Percentiles rank a stretch among this genome's conserved stretches.
Evolutionary conservation across 2,329 filamentous ascomycete genomes (phyloP).

Genomic region (Cytospora schulzeri): DNA sequence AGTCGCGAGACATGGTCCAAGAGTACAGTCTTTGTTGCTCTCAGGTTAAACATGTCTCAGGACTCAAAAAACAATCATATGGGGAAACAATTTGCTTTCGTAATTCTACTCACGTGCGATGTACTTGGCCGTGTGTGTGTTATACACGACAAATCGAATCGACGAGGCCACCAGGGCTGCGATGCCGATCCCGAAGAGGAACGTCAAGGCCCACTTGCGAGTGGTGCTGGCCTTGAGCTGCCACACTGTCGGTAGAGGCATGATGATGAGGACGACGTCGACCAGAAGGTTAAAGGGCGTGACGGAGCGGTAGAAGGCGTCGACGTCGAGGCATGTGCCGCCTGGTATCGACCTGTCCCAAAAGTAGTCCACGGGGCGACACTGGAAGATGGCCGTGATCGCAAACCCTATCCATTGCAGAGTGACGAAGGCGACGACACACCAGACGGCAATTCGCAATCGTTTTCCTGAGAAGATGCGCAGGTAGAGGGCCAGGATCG

Average conservation of each 20-base stretch:
- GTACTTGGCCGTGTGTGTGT: conserved; percentile 16
- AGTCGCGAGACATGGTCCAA: no score
- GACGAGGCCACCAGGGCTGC: conserved; percentile 21
- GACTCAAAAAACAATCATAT: no score
- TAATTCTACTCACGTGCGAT: no score
- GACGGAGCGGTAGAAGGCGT: conserved; percentile 22
- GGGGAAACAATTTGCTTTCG: no score
- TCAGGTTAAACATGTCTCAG: no score
- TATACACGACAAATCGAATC: conserved; percentile 15
- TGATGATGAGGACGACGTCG: conserved; percentile 10
- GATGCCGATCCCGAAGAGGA: conserved; percentile 25
- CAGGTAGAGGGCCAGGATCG: conserved; percentile 26
- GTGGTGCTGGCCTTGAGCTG: conserved; percentile 16
- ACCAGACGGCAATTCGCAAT: conserved; percentile 17
- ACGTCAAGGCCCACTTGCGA: conserved; percentile 20
- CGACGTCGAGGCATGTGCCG: conserved; percentile 14
- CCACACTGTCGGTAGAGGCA: conserved; percentile 25
- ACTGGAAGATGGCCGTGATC: conserved; percentile 8
- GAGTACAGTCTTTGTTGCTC: no score
- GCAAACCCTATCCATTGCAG: conserved; percentile 23
- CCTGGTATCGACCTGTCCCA: conserved; percentile 19
- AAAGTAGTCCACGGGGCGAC: conserved; percentile 16
- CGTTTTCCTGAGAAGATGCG: conserved; percentile 18
- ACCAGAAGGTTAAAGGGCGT: conserved; percentile 26
- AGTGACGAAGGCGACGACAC: conserved; percentile 11